Base-by-base conservation (phyloP, 495 filamentous ascomycete genomes). In the Penicillium cinerascens region DNA sequence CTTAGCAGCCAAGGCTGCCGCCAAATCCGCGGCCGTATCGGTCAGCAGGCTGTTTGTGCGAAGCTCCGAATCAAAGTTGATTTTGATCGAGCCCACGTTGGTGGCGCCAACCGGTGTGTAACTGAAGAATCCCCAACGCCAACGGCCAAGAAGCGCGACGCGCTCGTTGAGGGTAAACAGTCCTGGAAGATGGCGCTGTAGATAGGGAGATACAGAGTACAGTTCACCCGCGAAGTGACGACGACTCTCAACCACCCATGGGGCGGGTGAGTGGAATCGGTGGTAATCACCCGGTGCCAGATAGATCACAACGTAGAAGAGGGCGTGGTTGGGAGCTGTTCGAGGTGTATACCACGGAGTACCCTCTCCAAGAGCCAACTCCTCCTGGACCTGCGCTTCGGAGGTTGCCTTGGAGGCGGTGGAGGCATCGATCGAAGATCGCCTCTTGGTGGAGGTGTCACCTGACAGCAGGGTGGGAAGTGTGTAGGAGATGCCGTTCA, bases 211-310 rank as follows among this genome's bases (percentile, higher is more conserved):
- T 16, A 99, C 93, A 43, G 85, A 89, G 73, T 89, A 99, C 16
- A 99, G 77, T 69, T 99, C 93, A 22, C 93, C 93, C 8, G 93
- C 91, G 69, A 99, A 99, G 70, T 99, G 93, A 4, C 93, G 84
- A 10, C 93, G 84, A 59, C 81, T 82, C 69, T 96, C 87, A 29
- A 89, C 92, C 1, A 99, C 93, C 93, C 93, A 99, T 50, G 86
- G 85, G 3, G 88, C 84, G 0, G 93, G 93, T 3, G 88, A 93
- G 71, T 99, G 93, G 78, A 97, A 99, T 44, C 92, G 88, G 72
- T 99, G 93, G 75, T 99, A 99, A 71, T 99, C 93, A 22, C 93
- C 93, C 0, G 93, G 93, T 0, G 93, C 93, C n/a, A 99, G 83
- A 72, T 99, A 99, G 61, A 99, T 84, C 49, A 99, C 93, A 41